Evolutionary conservation across 2,329 filamentous ascomycete genomes (phyloP), one percentile per base, ranked within the genome.

Genomic region (Chrysosporium queenslandicum): DNA sequence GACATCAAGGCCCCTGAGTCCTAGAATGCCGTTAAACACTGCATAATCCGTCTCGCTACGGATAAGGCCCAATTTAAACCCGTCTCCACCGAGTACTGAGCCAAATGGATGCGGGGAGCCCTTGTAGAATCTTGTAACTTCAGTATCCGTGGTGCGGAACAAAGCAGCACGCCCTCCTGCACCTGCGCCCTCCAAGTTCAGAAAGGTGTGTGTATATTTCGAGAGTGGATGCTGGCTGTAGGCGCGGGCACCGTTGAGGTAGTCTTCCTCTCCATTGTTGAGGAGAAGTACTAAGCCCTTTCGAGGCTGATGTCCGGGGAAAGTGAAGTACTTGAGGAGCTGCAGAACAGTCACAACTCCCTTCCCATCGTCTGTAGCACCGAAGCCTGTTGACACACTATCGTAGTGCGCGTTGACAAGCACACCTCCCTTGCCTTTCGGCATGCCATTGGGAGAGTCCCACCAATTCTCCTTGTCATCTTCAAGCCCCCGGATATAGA

Each of bases 231-330:
- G 88, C 59, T 88, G 82, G 25, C 86, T 83, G 63, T 94, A 96
- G 4, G 86, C 89, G 55, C 81, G 80, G 5, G 91, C 89, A 0
- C 92, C 92, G 58, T 94, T 87, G 9, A 97, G 74, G 32, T 83
- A 92, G 62, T 97, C 91, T 66, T 98, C 92, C 64, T 98, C 92
- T 32, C 86, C 91, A 63, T 97, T 96, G 74, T 98, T 98, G 64
- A 97, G 78, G 25, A 97, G 76, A 8, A 88, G 77, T 12, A 97
- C 80, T 40, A 98, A 77, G 1, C 90, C 91, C 59, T 84, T 81
- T 62, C 81, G 83, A 1, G 90, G 90, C 63, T 81, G 81, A 58
- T 86, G 81, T 25, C 77, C 82, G 0, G 79, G 71, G 1, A 77
- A 77, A 1, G 87, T 89, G 65, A 94, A 96, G 68, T 95, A 87